These are phyloP conservation scores for Cyphellophora europaea DNA, from an alignment of 2,329 filamentous ascomycete genomes.

Conservation along the genomic window DNA sequence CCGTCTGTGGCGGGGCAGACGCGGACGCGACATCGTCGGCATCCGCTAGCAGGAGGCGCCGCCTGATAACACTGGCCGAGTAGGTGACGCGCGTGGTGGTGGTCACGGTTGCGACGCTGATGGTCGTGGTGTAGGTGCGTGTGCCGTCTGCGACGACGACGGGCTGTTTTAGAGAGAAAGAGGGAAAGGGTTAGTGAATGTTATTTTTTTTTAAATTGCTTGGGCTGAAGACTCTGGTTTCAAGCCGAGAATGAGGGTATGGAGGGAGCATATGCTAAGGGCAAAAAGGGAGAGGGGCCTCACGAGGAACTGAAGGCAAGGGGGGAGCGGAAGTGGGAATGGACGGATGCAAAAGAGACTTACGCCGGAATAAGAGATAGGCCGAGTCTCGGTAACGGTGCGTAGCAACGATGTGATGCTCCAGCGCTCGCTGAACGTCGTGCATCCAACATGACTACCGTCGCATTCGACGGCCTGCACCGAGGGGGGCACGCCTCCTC, in stretches of 20 bases:
- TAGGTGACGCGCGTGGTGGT: not conserved
- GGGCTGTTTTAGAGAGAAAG: too few species aligned
- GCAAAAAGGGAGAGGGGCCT: too few species aligned
- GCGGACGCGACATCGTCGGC: not conserved
- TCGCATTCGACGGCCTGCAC: slow-evolving; percentile 13
- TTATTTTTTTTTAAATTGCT: too few species aligned
- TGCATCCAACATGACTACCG: slow-evolving; percentile 5
- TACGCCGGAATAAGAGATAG: slow-evolving; percentile 2
- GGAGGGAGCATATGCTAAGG: too few species aligned
- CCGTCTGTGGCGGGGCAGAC: not conserved
- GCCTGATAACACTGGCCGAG: not conserved
- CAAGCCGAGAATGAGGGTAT: too few species aligned
- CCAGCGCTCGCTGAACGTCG: slow-evolving; percentile 13
- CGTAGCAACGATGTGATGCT: slow-evolving; percentile 2
- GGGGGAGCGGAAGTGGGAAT: too few species aligned
- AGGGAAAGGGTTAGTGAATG: too few species aligned
- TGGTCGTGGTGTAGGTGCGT: slow-evolving; percentile 1
- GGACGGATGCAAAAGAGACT: too few species aligned
- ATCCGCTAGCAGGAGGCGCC: not conserved
- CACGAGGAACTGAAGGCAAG: too few species aligned
- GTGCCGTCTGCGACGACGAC: slow-evolving; percentile 1
- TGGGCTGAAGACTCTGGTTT: too few species aligned
- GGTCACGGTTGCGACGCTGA: slow-evolving; percentile 1
- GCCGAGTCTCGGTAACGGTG: slow-evolving; percentile 1
- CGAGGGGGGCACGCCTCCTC: slow-evolving; percentile 5